Base-by-base conservation (phyloP, 306 rosid species). In the Astragalus membranaceus region DNA sequence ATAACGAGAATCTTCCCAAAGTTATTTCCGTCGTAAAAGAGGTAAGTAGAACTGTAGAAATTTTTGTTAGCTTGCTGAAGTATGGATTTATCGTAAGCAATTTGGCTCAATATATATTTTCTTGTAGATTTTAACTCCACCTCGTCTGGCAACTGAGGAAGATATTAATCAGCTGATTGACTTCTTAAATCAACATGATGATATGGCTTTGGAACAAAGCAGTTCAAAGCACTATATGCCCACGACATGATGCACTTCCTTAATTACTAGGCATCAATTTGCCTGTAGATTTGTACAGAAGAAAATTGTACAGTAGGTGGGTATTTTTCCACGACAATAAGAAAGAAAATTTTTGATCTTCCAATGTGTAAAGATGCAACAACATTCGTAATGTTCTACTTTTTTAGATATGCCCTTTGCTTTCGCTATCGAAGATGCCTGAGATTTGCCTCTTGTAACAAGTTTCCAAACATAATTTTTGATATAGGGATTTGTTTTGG, bases 141-240 rank as follows among this genome's bases (percentile, higher is more conserved):
- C n/a, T 30, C 5, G 70, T 17, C 35, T 73, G 49, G 82, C 75
- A 57, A 58, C 66, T 5, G 59, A 51, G 66, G 82, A 72, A 66
- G 63, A 64, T 35, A 41, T 50, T 13, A 6, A 1, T 5, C 5
- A 3, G 60, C 50, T 78, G 55, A 26, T n/a, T 57, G n/a, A 0
- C 1, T 44, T 68, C 23, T 12, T 67, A 8, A 8, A 12, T 12
- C 9, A 11, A 15, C 30, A 37, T 4, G 53, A 29, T 41, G 75
- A 5, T 2, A 35, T 46, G 74, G 11, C 8, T 11, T 12, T 30
- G 10, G 9, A 12, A 30, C 39, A 5, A 50, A 53, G 48, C 66
- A 57, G 9, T 13, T 59, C 36, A 55, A 39, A 23, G 29, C 53
- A n/a, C 54, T 53, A 20, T 11, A 55, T 67, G n/a, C 12, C 46